Evolutionary conservation across 768 basidiomycete genomes (phyloP).

Genomic region (Psilocybe subaeruginosa): DNA sequence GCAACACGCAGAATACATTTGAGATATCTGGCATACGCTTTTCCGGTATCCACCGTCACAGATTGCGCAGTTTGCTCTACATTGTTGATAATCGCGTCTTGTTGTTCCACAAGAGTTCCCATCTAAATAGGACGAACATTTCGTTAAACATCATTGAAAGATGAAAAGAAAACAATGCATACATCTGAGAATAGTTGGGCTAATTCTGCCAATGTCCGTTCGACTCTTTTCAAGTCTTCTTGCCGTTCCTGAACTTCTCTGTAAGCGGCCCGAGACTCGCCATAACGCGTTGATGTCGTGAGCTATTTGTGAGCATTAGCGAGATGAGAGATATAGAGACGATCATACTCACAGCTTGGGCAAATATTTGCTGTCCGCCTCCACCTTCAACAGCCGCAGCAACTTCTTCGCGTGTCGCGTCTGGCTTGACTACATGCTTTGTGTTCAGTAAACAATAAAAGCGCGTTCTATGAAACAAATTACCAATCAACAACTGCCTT

Average conservation of each 20-base stretch:
- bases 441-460: neutral
- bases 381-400: slow-evolving; percentile 69
- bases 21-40: slow-evolving; percentile 53
- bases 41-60: slow-evolving; percentile 70
- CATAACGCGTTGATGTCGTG: slow-evolving; percentile 78
- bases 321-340: slow-evolving; percentile 1
- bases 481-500: slow-evolving; percentile 80
- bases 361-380: slow-evolving; percentile 73
- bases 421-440: slow-evolving; percentile 69
- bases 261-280: slow-evolving; percentile 79
- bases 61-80: slow-evolving; percentile 65
- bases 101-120: slow-evolving; percentile 76
- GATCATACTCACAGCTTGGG: slow-evolving; percentile 57
- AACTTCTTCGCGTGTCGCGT: slow-evolving; percentile 83
- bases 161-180: slow-evolving; percentile 17
- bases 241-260: slow-evolving; percentile 90
- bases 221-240: slow-evolving; percentile 82
- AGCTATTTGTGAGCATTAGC: slow-evolving; percentile 45
- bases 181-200: slow-evolving; percentile 89
- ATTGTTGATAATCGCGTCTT: slow-evolving; percentile 71
- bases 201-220: slow-evolving; percentile 85
- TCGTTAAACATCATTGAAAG: neutral
- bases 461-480: slow-evolving; percentile 1
- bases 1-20: neutral
- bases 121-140: slow-evolving; percentile 48